Conservation (phyloP, 1,284 basidiomycete species). For the Volvariella surrecta region DNA sequence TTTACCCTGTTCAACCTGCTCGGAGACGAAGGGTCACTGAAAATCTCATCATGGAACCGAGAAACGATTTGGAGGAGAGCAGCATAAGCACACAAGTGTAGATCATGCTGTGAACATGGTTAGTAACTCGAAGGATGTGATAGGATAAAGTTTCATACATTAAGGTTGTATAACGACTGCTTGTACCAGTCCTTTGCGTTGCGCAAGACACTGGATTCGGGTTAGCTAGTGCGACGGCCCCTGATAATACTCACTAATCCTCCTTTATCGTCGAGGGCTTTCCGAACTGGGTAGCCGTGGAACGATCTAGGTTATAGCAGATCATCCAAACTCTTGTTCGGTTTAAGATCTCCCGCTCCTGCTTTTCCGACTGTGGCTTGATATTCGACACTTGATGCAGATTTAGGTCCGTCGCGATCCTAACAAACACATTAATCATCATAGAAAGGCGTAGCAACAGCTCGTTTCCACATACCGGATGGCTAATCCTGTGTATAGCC, state of each 20-base stretch:
- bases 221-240: constrained; percentile 4
- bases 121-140: neutral
- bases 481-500: constrained; percentile 75
- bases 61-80: constrained; percentile 62
- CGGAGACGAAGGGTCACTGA: constrained; percentile 61
- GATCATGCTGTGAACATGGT: constrained; percentile 42
- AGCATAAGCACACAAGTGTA: constrained; percentile 69
- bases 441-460: neutral
- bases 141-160: constrained; percentile 22
- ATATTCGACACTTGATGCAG: constrained; percentile 59
- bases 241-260: constrained; percentile 49
- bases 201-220: constrained; percentile 48
- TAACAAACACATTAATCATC: constrained; percentile 27
- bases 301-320: constrained; percentile 79
- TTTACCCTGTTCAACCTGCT: constrained; percentile 68
- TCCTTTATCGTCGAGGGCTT: constrained; percentile 83
- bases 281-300: constrained; percentile 79
- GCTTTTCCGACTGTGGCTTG: constrained; percentile 51
- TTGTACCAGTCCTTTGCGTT: constrained; percentile 74
- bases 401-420: constrained; percentile 82
- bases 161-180: constrained; percentile 50
- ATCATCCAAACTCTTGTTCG: constrained; percentile 79
- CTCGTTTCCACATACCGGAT: constrained; percentile 40
- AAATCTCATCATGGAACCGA: constrained; percentile 68
- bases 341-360: constrained; percentile 78